phyloP scores from a whole-genome alignment of 2,329 filamentous ascomycete genomes.

The Drechslerella dactyloides region DNA sequence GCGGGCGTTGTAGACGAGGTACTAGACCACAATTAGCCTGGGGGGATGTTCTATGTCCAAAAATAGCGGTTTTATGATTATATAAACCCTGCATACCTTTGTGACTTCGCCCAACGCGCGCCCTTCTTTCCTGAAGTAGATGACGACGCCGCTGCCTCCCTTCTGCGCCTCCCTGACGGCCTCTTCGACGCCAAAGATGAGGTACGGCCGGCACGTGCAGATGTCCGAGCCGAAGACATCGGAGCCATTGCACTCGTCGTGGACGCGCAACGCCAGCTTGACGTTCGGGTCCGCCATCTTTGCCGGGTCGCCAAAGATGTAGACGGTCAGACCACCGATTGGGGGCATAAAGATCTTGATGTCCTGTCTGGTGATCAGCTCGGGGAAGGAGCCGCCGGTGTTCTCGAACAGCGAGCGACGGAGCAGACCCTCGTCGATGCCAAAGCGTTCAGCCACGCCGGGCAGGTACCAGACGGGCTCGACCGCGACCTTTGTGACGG shows the following conservation, averaged over 20 bases:
- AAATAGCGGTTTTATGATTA: conserved; percentile 54
- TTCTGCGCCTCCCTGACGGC: conserved; percentile 96
- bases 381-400: conserved; percentile 93
- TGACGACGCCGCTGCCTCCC: conserved; percentile 90
- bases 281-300: conserved; percentile 89
- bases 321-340: conserved; percentile 93
- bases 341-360: conserved; percentile 96
- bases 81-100: conserved; percentile 67
- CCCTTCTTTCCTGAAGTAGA: conserved; percentile 98
- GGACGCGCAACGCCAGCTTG: conserved; percentile 81
- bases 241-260: conserved; percentile 90
- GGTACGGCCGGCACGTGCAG: conserved; percentile 92
- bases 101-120: conserved; percentile 93
- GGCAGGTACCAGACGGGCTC: conserved; percentile 92
- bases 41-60: neutral
- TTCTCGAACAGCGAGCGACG: conserved; percentile 90
- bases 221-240: conserved; percentile 98
- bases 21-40: conserved; percentile 45
- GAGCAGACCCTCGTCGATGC: conserved; percentile 86
- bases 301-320: conserved; percentile 93
- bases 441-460: conserved; percentile 88
- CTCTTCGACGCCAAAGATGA: conserved; percentile 96
- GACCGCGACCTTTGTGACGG: conserved; percentile 94
- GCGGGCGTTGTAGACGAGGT: conserved; percentile 74
- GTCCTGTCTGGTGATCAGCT: conserved; percentile 91